Evolutionary conservation across 2,329 filamentous ascomycete genomes (phyloP).

Genomic region (Ceratocystis harringtonii): DNA sequence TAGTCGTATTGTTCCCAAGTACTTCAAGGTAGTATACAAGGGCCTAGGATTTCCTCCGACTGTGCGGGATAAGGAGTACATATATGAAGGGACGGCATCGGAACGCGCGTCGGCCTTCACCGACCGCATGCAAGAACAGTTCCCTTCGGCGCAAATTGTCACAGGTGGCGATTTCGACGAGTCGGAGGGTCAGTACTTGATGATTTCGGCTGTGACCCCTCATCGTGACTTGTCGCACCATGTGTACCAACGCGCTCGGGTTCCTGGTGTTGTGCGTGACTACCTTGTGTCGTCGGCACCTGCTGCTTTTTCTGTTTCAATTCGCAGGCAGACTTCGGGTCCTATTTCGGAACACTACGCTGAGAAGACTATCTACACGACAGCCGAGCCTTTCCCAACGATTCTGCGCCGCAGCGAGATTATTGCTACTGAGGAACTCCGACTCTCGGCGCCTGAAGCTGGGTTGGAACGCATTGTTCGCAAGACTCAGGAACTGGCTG

Average conservation of each 20-base stretch:
- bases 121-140: constrained; percentile 81
- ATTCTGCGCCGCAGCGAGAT: constrained; percentile 82
- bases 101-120: constrained; percentile 73
- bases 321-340: constrained; percentile 53
- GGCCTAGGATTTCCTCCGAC: constrained; percentile 74
- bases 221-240: constrained; percentile 71
- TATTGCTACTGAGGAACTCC: constrained; percentile 48
- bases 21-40: constrained; percentile 81
- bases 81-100: constrained; percentile 67
- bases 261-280: constrained; percentile 71
- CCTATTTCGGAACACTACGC: constrained; percentile 58
- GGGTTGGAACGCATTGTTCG: constrained; percentile 78
- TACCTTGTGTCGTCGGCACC: constrained; percentile 68
- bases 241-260: constrained; percentile 75
- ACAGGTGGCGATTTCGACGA: constrained; percentile 55
- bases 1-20: constrained; percentile 62
- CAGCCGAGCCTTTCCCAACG: constrained; percentile 76
- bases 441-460: constrained; percentile 64
- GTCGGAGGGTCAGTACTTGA: constrained; percentile 78
- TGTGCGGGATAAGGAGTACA: constrained; percentile 77
- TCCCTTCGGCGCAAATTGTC: constrained; percentile 71
- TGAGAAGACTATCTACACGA: constrained; percentile 73
- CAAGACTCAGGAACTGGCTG: constrained; percentile 73
- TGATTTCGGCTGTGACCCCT: constrained; percentile 65
- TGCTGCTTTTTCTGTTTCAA: constrained; percentile 62